Evolutionary conservation across 805 yeast species (phyloP), one percentile per base, ranked within the genome.

Genomic region (Isabelozyma heimii): DNA sequence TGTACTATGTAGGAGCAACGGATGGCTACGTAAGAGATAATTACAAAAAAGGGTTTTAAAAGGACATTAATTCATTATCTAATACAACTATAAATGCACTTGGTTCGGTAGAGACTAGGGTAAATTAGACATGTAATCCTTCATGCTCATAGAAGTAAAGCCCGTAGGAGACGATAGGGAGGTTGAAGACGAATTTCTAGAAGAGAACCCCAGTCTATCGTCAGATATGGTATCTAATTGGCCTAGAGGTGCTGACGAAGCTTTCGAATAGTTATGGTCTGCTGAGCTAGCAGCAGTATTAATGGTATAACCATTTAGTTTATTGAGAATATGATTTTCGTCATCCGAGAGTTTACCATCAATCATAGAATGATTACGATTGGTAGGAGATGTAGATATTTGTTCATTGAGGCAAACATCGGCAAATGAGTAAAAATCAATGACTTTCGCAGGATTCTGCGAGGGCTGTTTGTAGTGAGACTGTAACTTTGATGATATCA

Each of bases 391-490:
- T 27, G 49, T 26, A 7, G 46, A 42, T 2, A 9, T 45, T 20
- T 51, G 49, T 45, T 65, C 68, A 40, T 61, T 56, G 35, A 55
- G 54, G 10, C 63, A 46, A 53, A 66, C 60, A 30, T 66, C 71
- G 2, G 69, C 70, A 52, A 57, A 66, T n/a, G 67, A 63, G 49
- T 63, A 66, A 44, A 58, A 66, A 33, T 66, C 64, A 37, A 66
- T 61, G 8, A 67, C 61, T 27, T 43, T 43, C 15, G 42, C 12
- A 10, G 40, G 38, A 37, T 5, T 20, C 28, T 20, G 35, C 37
- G 27, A 27, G 33, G 16, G 48, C 37, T 14, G 48, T 20, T 14
- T 13, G 35, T 30, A 16, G n/a, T 13, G 39, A 42, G 43, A 43
- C 38, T 37, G 41, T 5, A 13, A 15, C 26, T 33, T 15, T 5